phyloP scores from a whole-genome alignment of 345 rosid genomes.

The Ceriops tagal region DNA sequence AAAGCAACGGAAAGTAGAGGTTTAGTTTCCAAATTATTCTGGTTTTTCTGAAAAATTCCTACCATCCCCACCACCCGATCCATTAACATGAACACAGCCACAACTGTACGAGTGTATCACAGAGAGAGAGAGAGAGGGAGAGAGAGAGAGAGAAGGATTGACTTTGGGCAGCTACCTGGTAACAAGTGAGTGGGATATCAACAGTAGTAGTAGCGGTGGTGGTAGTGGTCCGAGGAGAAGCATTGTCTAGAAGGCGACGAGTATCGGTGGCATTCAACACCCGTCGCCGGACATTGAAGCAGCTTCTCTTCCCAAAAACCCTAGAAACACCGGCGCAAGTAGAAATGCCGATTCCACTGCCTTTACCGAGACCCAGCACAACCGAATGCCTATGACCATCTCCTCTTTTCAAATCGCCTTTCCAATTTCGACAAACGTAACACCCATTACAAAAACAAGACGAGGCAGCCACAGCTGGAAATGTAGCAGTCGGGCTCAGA shows the following conservation, averaged over 20 bases:
- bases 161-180: slow-evolving; percentile 42
- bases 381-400: neutral
- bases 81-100: too few species aligned
- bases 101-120: too few species aligned
- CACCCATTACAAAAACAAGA: neutral
- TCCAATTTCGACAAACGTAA: neutral
- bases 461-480: too few species aligned
- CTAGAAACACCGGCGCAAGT: slow-evolving; percentile 10
- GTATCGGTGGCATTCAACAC: slow-evolving; percentile 41
- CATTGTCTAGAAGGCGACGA: slow-evolving; percentile 49
- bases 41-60: too few species aligned
- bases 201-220: slow-evolving; percentile 19
- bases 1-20: too few species aligned
- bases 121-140: neutral
- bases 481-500: neutral
- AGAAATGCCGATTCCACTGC: neutral
- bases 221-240: slow-evolving; percentile 18
- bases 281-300: slow-evolving; percentile 12
- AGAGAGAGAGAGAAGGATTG: neutral
- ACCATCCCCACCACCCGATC: too few species aligned
- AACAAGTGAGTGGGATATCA: slow-evolving; percentile 73
- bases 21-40: too few species aligned
- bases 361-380: neutral
- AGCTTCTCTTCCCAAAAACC: slow-evolving; percentile 12
- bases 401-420: neutral